Evolutionary conservation across 2,329 filamentous ascomycete species (phyloP), one percentile per base, ranked within the genome.

Genomic region (Calonectria hongkongensis): DNA sequence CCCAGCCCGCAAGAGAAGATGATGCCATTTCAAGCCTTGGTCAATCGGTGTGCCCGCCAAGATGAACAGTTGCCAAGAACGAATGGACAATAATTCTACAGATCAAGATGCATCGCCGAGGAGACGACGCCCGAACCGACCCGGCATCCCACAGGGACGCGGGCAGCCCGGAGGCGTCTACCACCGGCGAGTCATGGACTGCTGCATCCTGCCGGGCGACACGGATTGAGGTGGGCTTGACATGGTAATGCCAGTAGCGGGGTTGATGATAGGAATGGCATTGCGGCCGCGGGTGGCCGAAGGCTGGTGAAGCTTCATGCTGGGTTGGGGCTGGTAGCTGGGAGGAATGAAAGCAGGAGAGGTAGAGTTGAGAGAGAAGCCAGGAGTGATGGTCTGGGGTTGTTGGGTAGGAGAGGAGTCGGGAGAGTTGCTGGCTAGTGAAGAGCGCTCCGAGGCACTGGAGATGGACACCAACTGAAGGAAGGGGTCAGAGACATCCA

Each of bases 241-340:
- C 88, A 98, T 93, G 81, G 92, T 91, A 84, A 95, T 92, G 82
- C 97, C 95, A 70, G 96, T 98, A 79, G 91, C 94, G 68, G 97
- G 97, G 89, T 99, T 98, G 86, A 98, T 95, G 84, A 99, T 99
- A 72, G 96, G 96, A 78, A 98, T 98, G 81, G 97, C 95, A 85
- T 98, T 98, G 85, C 95, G 95, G 71, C 94, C 92, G 79, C 97
- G 94, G 76, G 96, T 95, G 74, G 96, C 95, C 74, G 96, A 90
- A 73, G 96, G 95, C 88, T 98, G 96, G 86, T 98, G 95, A 75
- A 97, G 89, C 87, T 98, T 98, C 79, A 96, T 80, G 88, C 85
- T 92, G 74, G 86, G 85, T 73, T 89, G 93, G 84, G 86, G 89
- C 80, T 94, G 92, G 85, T 91, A 94, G 79, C 88, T 85, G 41